Base-by-base conservation (phyloP, 2,329 filamentous ascomycete species). In the Fusarium burgessii region DNA sequence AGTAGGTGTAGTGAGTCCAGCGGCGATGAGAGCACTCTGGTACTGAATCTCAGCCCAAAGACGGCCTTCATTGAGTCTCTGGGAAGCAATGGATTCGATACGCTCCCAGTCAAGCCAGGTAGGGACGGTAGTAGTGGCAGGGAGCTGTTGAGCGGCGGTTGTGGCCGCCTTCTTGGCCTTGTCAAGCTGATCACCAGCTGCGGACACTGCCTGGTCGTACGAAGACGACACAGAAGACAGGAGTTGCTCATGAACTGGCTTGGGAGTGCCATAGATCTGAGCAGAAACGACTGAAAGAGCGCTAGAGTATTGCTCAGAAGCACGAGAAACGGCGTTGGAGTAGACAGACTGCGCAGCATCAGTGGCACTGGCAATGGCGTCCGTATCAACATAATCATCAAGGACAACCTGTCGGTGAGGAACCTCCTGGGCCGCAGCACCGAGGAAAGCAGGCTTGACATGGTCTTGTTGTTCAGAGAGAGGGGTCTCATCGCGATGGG, bases 21-120 rank as follows among this genome's bases (percentile, higher is more conserved):
- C 83, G 32, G 89, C 90, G 58, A 89, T 85, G 79, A 91, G 90
- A n/a, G 90, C 90, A 57, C 84, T 88, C 52, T 90, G 86, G 72
- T 93, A 93, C 75, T 94, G 92, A 38, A 90, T 86, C 56, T 92
- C 92, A 10, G 93, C 93, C 77, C 87, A 87, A 56, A 87, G 86
- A 8, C 93, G 84, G n/a, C 91, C 92, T 74, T 93, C 90, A 17
- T 89, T 87, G 18, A 95, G 84, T 60, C 88, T 88, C 35, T 91
- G 89, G 1, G 92, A 88, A 1, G 93, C 93, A 70, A 94, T 88
- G 0, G 91, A 90, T 55, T 88, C 84, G 15, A 87, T 83, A 27
- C 79, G 80, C 52, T 83, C 78, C 86, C 87, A 87, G 62, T 85
- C 82, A 6, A 85, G 71, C 25, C 79, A 78, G 23, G 81, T 82